Base-by-base conservation (phyloP, 306 rosid species). In the Cucumis cinereus region DNA sequence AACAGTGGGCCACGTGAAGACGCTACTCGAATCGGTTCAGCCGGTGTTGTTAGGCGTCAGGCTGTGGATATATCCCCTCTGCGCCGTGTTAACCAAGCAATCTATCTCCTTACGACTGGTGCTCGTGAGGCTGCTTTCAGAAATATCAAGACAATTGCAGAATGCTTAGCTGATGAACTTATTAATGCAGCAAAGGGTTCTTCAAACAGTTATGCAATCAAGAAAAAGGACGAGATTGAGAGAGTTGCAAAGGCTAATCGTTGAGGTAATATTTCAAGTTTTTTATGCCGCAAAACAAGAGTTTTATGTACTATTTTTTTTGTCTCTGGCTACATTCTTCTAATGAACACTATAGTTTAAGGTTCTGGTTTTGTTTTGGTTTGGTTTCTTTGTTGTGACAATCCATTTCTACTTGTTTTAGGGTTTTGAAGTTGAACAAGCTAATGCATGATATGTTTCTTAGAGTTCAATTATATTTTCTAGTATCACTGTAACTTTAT, bases 1-100 rank as follows among this genome's bases (percentile, higher is more conserved):
- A 70, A 70, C 75, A 70, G 75, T 45, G 75, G 75, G 28, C 75
- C 75, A 24, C 75, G 75, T 23, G 75, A 70, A 70, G 75, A 70
- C 1, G 75, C 75, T 4, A 70, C 75, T 24, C 75, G 75, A 45
- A 70, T 70, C 2, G 75, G 75, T 70, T 70, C 75, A 15, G 75
- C 75, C 0, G 75, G 75, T 23, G 75, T 70, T 23, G 75, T 70
- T 70, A 70, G 75, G 75, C 75, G 75, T 47, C 75, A 70, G 10
- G 75, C 75, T 8, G 75, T 70, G 40, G 75, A 70, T 70, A 70
- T 70, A 47, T 70, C 75, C 57, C 75, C 75, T 14, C 15, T 70
- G 57, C 75, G 75, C 7, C 58, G 58, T 0, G 75, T 70, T 17
- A 70, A 70, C 35, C 75, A 70, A 47, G 75, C 75, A 26, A 70